phyloP scores from a whole-genome alignment of 768 basidiomycete species.

The Scleroderma citrinum region DNA sequence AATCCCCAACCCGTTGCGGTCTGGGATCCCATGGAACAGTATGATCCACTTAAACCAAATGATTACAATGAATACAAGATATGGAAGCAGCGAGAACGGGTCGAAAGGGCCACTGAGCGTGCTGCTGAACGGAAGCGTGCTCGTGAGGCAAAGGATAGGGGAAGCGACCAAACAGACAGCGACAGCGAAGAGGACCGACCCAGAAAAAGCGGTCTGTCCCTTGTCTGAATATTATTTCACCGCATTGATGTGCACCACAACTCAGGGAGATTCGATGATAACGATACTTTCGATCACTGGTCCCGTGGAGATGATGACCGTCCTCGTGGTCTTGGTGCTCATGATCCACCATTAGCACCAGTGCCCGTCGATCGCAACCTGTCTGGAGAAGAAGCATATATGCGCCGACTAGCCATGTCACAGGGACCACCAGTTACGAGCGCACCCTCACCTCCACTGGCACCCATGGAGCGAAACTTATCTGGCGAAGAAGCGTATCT shows the following conservation, averaged over 20 bases:
- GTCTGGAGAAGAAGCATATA: slow-evolving; percentile 78
- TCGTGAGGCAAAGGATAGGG: slow-evolving; percentile 41
- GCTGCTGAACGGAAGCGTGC: slow-evolving; percentile 55
- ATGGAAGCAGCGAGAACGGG: slow-evolving; percentile 71
- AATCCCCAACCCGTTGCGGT: slow-evolving; percentile 43
- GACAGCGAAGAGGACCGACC: slow-evolving; percentile 63
- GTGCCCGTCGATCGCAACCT: slow-evolving; percentile 40
- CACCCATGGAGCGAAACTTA: slow-evolving; percentile 38
- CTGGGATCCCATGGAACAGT: slow-evolving; percentile 78
- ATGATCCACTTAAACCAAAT: slow-evolving; percentile 80
- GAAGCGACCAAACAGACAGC: slow-evolving; percentile 61
- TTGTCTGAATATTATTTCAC: neutral
- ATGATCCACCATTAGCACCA: slow-evolving; percentile 28
- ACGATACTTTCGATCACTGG: slow-evolving; percentile 47
- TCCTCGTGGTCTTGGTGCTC: slow-evolving; percentile 20
- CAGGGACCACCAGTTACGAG: slow-evolving; percentile 19
- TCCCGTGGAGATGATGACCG: slow-evolving; percentile 46
- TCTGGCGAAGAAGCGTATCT: slow-evolving; percentile 80
- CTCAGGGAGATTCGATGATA: slow-evolving; percentile 31
- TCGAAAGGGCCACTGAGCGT: slow-evolving; percentile 60
- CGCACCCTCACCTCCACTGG: slow-evolving; percentile 27
- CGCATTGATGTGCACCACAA: slow-evolving; percentile 21
- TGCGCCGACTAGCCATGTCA: slow-evolving; percentile 72
- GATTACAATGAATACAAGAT: slow-evolving; percentile 86
- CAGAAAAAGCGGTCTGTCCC: slow-evolving; percentile 53